Conservation (phyloP, 441 rosid genomes). For the Brassica balearica region DNA sequence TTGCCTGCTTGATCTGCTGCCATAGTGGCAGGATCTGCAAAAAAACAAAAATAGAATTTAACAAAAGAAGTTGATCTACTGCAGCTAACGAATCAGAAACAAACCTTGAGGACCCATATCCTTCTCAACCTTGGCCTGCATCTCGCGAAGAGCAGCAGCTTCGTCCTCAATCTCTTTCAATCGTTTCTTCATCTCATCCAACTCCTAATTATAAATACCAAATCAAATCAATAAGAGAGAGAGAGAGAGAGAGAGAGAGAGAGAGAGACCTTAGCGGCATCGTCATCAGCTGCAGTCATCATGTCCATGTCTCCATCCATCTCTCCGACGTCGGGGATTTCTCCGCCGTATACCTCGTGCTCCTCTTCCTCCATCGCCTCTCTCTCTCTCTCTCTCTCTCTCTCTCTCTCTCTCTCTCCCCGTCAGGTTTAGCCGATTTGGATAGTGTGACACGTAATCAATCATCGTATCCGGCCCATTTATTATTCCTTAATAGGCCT, state of each 20-base stretch:
- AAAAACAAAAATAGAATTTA: not conserved
- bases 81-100: not conserved
- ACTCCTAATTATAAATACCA: constrained; percentile 55
- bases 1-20: constrained; percentile 72
- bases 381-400: constrained; percentile 27
- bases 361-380: constrained; percentile 81
- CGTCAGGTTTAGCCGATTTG: constrained; percentile 22
- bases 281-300: constrained; percentile 78
- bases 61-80: not conserved
- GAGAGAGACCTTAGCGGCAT: constrained; percentile 68
- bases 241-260: constrained; percentile 5
- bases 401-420: constrained; percentile 22
- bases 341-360: constrained; percentile 95
- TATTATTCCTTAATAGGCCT: not conserved
- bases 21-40: constrained; percentile 68
- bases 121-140: constrained; percentile 96
- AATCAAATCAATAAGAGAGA: not conserved
- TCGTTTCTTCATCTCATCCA: constrained; percentile 93
- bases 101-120: constrained; percentile 96
- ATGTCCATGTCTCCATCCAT: constrained; percentile 80
- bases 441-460: constrained; percentile 33
- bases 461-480: not conserved
- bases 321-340: constrained; percentile 78
- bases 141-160: constrained; percentile 97
- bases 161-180: constrained; percentile 96